phyloP scores from a whole-genome alignment of 2,329 filamentous ascomycete species.

The Talaromyces amestolkiae region DNA sequence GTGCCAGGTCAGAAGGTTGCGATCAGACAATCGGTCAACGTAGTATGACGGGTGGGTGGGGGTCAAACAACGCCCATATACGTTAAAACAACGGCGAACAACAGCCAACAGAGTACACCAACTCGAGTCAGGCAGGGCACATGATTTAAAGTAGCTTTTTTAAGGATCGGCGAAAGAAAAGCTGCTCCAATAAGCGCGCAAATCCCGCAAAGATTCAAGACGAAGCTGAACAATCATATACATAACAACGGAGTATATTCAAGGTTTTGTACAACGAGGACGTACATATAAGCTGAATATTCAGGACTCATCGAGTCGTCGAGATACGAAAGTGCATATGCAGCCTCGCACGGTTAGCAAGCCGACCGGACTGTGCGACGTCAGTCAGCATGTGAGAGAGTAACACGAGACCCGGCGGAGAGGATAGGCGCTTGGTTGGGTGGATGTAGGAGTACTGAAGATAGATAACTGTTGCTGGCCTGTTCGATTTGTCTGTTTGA shows the following conservation, averaged over 20 bases:
- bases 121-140: background rate
- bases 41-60: background rate
- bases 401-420: background rate
- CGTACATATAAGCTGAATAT: background rate
- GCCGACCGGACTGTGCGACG: background rate
- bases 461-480: background rate
- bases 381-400: background rate
- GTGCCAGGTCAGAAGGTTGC: background rate
- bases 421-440: background rate
- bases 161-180: background rate
- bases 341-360: constrained; percentile 8
- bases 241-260: background rate
- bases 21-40: constrained; percentile 6
- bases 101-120: background rate
- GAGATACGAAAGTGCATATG: background rate
- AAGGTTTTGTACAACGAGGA: background rate
- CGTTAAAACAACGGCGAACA: background rate
- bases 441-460: background rate
- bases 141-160: background rate
- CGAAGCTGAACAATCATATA: background rate
- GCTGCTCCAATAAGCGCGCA: too few species aligned
- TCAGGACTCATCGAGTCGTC: background rate
- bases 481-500: background rate
- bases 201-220: background rate
- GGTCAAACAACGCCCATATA: background rate